These are phyloP conservation scores for Candida anutae DNA, from an alignment of 1,139 yeast species.

Conservation along the genomic window DNA sequence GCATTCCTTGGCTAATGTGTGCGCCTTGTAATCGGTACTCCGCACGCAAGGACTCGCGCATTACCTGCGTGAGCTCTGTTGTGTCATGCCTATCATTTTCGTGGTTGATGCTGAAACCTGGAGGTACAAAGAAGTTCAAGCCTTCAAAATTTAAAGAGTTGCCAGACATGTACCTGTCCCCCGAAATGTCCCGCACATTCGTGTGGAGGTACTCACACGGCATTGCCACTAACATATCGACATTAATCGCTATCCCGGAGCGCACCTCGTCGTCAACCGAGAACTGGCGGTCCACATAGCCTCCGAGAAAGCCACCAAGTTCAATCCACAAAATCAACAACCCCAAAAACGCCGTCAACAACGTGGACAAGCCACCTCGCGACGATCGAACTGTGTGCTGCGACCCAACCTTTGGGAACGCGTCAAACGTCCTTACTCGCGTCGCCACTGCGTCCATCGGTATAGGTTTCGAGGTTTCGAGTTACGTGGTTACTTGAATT, in stretches of 20 bases:
- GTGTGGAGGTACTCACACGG: constrained; percentile 75
- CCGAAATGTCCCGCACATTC: constrained; percentile 69
- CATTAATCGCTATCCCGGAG: constrained; percentile 57
- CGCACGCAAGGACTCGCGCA: constrained; percentile 59
- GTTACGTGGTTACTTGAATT: too few species aligned
- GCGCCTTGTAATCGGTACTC: constrained; percentile 43
- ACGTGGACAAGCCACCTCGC: constrained; percentile 72
- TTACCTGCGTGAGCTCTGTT: constrained; percentile 58
- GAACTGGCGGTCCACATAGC: constrained; percentile 72
- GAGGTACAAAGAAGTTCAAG: constrained; percentile 47
- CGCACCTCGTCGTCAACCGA: constrained; percentile 59
- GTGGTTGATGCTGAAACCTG: constrained; percentile 32
- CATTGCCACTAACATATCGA: constrained; percentile 77
- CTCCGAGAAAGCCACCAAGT: constrained; percentile 79
- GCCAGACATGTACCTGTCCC: constrained; percentile 70
- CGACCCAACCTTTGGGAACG: constrained; percentile 77
- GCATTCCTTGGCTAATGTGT: constrained; percentile 42
- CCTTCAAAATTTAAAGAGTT: constrained; percentile 69
- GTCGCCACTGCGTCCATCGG: constrained; percentile 30
- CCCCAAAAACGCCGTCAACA: constrained; percentile 52
- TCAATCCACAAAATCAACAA: constrained; percentile 78
- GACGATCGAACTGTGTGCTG: constrained; percentile 67
- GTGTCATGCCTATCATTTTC: constrained; percentile 44
- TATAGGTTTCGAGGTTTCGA: too few species aligned
- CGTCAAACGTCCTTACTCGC: constrained; percentile 66